A percentile compares a stretch with the other conserved stretches of the same genome.
phyloP scores from a whole-genome alignment of 495 filamentous ascomycete genomes.

The Aspergillus affinis region DNA sequence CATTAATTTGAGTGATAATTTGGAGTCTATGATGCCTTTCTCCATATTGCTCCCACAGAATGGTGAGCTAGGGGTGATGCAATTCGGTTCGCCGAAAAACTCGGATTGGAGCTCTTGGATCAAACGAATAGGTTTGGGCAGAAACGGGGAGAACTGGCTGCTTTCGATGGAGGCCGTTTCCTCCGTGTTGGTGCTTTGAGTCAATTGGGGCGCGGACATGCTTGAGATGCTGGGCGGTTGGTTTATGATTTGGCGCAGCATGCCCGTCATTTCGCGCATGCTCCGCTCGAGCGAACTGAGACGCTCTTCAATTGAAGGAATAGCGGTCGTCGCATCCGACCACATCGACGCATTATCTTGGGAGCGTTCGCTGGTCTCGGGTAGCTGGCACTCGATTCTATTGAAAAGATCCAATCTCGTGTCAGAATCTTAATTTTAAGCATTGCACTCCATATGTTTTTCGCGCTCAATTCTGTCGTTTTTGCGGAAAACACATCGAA shows the following conservation, averaged over 20 bases:
- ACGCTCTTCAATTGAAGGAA: slow-evolving; percentile 42
- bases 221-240: slow-evolving; percentile 23
- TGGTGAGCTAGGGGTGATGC: slow-evolving; percentile 24
- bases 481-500: slow-evolving; percentile 1
- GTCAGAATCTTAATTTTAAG: neutral
- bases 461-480: neutral
- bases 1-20: slow-evolving; percentile 37
- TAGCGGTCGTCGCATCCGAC: slow-evolving; percentile 35
- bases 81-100: slow-evolving; percentile 33
- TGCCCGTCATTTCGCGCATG: slow-evolving; percentile 42
- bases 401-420: neutral
- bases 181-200: slow-evolving; percentile 28
- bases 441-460: neutral
- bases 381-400: slow-evolving; percentile 43
- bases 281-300: slow-evolving; percentile 36
- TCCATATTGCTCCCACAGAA: slow-evolving; percentile 32
- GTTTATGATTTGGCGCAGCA: slow-evolving; percentile 39
- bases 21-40: slow-evolving; percentile 36
- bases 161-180: slow-evolving; percentile 23
- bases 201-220: slow-evolving; percentile 18
- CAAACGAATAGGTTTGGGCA: slow-evolving; percentile 36
- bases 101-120: slow-evolving; percentile 40
- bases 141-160: slow-evolving; percentile 20
- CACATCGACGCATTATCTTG: slow-evolving; percentile 36
- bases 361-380: slow-evolving; percentile 37